Base-by-base conservation (phyloP, 345 rosid species). In the Cardamine occulta region DNA sequence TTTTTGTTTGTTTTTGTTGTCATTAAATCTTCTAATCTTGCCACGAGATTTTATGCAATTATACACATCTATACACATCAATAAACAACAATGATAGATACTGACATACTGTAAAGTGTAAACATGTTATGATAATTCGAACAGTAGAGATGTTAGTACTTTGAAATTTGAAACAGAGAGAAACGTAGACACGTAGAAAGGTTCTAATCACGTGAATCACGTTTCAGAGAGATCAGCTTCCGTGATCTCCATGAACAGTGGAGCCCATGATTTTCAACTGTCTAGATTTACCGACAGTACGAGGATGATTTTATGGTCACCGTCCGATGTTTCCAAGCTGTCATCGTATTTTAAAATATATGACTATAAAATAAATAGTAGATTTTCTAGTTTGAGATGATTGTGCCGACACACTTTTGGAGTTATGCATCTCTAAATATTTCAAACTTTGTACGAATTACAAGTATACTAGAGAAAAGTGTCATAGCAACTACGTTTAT, bases 321-420 rank as follows among this genome's bases (percentile, higher is more conserved):
- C 82, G 82, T 83, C 79, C 79, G 86, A 83, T 83, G 82, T 75
- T 80, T 72, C 79, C 63, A 15, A 35, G 60, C 68, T 78, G 72
- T 68, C 80, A 76, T 69, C 61, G 66, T 70, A 23, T 61, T 39
- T 61, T 0, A 14, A 49, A 7, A 31, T 4, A 17, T 9, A n/a
- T 14, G 15, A 26, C 3, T 24, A 34, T 9, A 28, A 37, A 68
- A 48, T 54, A 32, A 56, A 56, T 7, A 56, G 45, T 17, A 18
- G 7, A n/a, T 24, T 75, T 62, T 70, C 58, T 15, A 29, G 18
- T 42, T 69, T 44, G 70, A 63, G 71, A 70, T 76, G 66, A 76
- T 76, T 70, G 71, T 76, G 80, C 80, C 80, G 80, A 76, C 80
- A 76, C 80, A 52, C 48, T 76, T 69, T 68, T 68, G 69, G 34